Percentiles rank a stretch among this genome's conserved stretches.
Evolutionary conservation across 345 rosid species (phyloP).

Genomic region (thale cress (Arabidopsis thaliana)): DNA sequence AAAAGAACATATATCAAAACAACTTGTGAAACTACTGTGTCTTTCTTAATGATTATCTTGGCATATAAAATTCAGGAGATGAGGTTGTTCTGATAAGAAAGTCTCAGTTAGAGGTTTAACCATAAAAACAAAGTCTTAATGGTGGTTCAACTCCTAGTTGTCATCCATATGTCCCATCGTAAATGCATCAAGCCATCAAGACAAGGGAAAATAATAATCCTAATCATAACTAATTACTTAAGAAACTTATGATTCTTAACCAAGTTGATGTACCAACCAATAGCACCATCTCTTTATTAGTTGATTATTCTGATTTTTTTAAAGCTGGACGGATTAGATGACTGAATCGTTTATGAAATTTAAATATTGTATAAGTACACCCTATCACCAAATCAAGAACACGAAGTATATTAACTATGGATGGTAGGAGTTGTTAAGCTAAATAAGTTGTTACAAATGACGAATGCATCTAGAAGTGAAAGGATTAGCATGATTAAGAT

Average conservation of each 20-base stretch:
- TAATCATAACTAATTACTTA: background rate
- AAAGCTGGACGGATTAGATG: background rate
- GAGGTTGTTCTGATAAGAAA: constrained; percentile 14
- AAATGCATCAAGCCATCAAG: constrained; percentile 36
- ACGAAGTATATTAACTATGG: background rate
- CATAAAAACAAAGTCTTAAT: constrained; percentile 17
- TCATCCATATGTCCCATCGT: constrained; percentile 35
- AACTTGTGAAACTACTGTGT: constrained; percentile 27
- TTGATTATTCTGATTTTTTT: background rate
- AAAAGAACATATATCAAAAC: background rate
- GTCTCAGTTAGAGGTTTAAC: constrained; percentile 24
- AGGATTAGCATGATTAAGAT: constrained; percentile 22
- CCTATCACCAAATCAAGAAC: constrained; percentile 27
- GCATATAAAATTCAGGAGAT: background rate
- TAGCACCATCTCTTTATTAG: background rate
- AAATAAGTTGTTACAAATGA: constrained; percentile 20
- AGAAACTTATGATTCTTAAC: constrained; percentile 17
- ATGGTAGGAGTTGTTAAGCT: constrained; percentile 32
- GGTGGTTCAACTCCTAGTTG: constrained; percentile 42
- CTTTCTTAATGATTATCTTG: constrained; percentile 4
- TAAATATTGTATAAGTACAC: constrained; percentile 1
- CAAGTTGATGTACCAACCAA: constrained; percentile 34
- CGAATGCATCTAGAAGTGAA: constrained; percentile 1
- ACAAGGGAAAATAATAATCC: constrained; percentile 16
- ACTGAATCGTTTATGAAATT: constrained; percentile 1